These are phyloP conservation scores for Carex arenaria DNA, from an alignment of 202 grass and related monocot genomes.

Conservation along the genomic window DNA sequence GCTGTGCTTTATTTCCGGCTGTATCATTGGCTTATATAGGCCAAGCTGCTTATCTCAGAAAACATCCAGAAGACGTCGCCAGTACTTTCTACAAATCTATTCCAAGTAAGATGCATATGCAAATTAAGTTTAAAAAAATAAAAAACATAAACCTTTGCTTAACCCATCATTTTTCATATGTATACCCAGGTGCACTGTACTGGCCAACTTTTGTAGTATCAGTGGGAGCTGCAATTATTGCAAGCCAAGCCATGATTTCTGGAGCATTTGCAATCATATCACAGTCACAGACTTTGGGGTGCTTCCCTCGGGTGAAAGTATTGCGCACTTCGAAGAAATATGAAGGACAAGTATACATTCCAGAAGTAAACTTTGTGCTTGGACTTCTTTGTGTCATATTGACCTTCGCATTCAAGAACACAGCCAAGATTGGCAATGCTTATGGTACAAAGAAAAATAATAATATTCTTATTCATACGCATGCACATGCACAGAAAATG, in stretches of 20 bases:
- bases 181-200: conserved; percentile 8
- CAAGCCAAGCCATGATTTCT: conserved; percentile 50
- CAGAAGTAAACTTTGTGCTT: conserved; percentile 51
- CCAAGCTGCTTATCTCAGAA: conserved; percentile 69
- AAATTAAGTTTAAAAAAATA: conserved; percentile 1
- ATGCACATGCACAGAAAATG: background rate
- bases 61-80: conserved; percentile 36
- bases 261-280: conserved; percentile 49
- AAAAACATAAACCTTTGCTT: background rate
- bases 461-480: background rate
- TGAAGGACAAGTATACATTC: conserved; percentile 65
- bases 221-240: conserved; percentile 46
- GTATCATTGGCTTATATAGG: conserved; percentile 69
- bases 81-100: conserved; percentile 69
- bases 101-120: conserved; percentile 40
- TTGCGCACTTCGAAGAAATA: conserved; percentile 56
- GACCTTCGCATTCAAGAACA: conserved; percentile 43
- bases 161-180: background rate
- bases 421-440: conserved; percentile 51
- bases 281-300: conserved; percentile 39
- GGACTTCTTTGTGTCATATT: conserved; percentile 35
- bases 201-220: conserved; percentile 42
- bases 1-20: conserved; percentile 48
- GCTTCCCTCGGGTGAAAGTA: conserved; percentile 59
- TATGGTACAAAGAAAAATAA: conserved; percentile 31